Evolutionary conservation across 2,329 filamentous ascomycete species (phyloP).

Genomic region (Pyrenochaeta sp.): DNA sequence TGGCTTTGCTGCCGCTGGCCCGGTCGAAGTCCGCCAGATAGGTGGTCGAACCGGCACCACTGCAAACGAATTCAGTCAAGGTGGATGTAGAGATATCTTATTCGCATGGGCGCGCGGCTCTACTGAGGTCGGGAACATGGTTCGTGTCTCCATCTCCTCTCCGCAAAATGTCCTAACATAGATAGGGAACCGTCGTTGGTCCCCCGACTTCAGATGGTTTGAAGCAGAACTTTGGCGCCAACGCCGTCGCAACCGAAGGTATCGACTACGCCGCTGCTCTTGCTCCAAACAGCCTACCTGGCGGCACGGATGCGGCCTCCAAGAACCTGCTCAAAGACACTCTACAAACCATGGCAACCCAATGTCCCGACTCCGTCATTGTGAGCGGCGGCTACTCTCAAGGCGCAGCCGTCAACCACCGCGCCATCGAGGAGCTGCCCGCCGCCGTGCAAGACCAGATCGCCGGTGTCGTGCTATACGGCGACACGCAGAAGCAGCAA

Average conservation of each 20-base stretch:
- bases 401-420: slow-evolving; percentile 46
- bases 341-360: slow-evolving; percentile 31
- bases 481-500: slow-evolving; percentile 54
- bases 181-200: slow-evolving; percentile 46
- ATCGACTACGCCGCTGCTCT: slow-evolving; percentile 40
- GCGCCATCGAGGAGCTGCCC: slow-evolving; percentile 39
- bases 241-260: slow-evolving; percentile 42
- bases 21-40: slow-evolving; percentile 35
- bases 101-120: slow-evolving; percentile 60
- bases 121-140: slow-evolving; percentile 59
- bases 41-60: slow-evolving; percentile 30
- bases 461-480: slow-evolving; percentile 54
- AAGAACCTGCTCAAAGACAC: slow-evolving; percentile 30
- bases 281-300: slow-evolving; percentile 37
- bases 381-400: slow-evolving; percentile 43
- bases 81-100: slow-evolving; percentile 52
- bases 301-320: slow-evolving; percentile 33
- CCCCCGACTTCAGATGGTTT: slow-evolving; percentile 42
- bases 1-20: slow-evolving; percentile 27
- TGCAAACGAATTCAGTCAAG: slow-evolving; percentile 50
- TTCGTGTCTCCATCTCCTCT: slow-evolving; percentile 35
- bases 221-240: slow-evolving; percentile 33
- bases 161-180: slow-evolving; percentile 12
- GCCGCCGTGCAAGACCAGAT: slow-evolving; percentile 40
- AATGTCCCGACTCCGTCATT: slow-evolving; percentile 44